Base-by-base conservation (phyloP, 192 early-diverging fungal genomes). In the Endogone sp. region DNA sequence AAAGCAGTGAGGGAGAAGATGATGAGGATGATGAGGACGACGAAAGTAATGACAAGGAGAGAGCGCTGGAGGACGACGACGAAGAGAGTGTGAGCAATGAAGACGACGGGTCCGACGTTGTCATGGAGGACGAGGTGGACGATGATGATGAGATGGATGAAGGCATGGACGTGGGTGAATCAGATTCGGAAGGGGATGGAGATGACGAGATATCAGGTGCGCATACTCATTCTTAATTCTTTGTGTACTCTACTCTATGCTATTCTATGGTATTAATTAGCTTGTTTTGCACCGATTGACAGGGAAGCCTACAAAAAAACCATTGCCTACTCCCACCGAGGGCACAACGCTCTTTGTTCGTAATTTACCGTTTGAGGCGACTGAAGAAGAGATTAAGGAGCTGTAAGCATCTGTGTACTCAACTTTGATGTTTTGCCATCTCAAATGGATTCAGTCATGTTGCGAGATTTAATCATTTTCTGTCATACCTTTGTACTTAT, bases 341-440 rank as follows among this genome's bases (percentile, higher is more conserved):
- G 85, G 88, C 26, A 90, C 89, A 37, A 98, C 95, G 21, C 86
- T 98, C 37, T 98, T 98, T 79, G 86, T 98, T 64, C 87, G 95
- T 56, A 98, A 98, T 78, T 73, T 98, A 74, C 85, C 89, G 37
- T 98, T 95, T 72, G 96, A 98, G 26, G 92, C 93, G 3, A 90
- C 89, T 16, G 89, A 97, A 73, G 89, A 91, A 57, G 89, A 89
- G 30, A 77, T 98, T 21, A 83, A 75, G 31, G 73, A 78, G 29
- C 65, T 81, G 75, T 81, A 75, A 71, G 75, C n/a, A n/a, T 28
- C 9, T 60, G 59, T 44, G 4, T 44, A 44, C 37, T 44, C 13
- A 44, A 44, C 4, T 44, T 8, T 44, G 4, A 13, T 4, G 37
- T 13, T 44, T 13, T 4, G 37, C 37, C 4, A 8, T 8, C 37